phyloP scores from a whole-genome alignment of 495 filamentous ascomycete species.

The Penicillium parvum region DNA sequence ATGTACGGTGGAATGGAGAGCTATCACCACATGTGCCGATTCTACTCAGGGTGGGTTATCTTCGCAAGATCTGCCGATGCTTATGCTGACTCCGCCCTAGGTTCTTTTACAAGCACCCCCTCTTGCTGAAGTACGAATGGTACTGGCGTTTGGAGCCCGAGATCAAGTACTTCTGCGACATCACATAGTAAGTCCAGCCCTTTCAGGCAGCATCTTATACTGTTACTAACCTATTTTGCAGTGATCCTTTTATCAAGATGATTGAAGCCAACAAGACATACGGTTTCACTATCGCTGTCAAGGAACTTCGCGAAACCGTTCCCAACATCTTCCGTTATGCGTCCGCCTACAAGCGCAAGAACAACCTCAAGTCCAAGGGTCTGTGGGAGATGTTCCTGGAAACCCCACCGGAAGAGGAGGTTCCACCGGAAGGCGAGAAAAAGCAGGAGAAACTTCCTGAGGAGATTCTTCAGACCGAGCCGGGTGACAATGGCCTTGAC shows the following conservation, averaged over 20 bases:
- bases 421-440: slow-evolving; percentile 54
- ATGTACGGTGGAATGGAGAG: slow-evolving; percentile 99
- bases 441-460: slow-evolving; percentile 71
- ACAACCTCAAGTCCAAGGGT: slow-evolving; percentile 86
- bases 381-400: slow-evolving; percentile 99
- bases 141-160: slow-evolving; percentile 99
- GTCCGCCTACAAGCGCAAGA: slow-evolving; percentile 94
- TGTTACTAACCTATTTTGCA: slow-evolving; percentile 36
- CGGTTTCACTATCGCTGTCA: slow-evolving; percentile 98
- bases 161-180: slow-evolving; percentile 99
- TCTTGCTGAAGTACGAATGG: slow-evolving; percentile 97
- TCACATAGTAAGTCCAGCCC: slow-evolving; percentile 79
- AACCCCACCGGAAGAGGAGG: slow-evolving; percentile 53
- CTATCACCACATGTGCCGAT: slow-evolving; percentile 97
- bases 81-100: slow-evolving; percentile 45
- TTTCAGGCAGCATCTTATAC: background rate
- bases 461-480: slow-evolving; percentile 74
- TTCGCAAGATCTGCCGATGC: too few species aligned
- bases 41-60: slow-evolving; percentile 84
- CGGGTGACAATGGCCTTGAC: slow-evolving; percentile 63
- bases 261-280: slow-evolving; percentile 92
- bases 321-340: slow-evolving; percentile 99
- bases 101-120: slow-evolving; percentile 96
- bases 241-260: slow-evolving; percentile 96
- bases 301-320: slow-evolving; percentile 96